Percentiles rank a stretch among this genome's conserved stretches.
Evolutionary conservation across 116 monocot genomes (phyloP).

Genomic region (Iris pallida): DNA sequence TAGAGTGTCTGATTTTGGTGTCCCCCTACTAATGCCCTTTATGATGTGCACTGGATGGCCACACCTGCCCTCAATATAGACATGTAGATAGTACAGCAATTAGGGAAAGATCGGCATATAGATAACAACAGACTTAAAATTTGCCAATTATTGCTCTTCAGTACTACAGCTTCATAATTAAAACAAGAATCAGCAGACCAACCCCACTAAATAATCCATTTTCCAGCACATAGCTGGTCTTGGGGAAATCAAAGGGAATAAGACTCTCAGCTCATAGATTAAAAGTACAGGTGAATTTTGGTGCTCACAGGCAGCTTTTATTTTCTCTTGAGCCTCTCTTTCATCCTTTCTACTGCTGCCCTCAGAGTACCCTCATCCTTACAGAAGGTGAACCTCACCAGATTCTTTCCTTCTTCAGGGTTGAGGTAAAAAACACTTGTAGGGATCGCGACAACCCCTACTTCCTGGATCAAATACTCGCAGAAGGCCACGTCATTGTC

Average conservation of each 20-base stretch:
- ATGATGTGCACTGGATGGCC: too few relatives aligned
- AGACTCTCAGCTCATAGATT: too few relatives aligned
- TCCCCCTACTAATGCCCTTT: too few relatives aligned
- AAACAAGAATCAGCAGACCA: neutral
- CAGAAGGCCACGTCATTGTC: slow-evolving; percentile 80
- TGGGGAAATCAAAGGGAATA: too few relatives aligned
- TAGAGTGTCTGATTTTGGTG: too few relatives aligned
- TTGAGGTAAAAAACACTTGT: slow-evolving; percentile 90
- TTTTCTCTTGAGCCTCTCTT: slow-evolving; percentile 49
- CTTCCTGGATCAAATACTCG: slow-evolving; percentile 83
- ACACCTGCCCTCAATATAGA: too few relatives aligned
- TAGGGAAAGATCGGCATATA: neutral
- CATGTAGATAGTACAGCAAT: neutral
- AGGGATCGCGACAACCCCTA: slow-evolving; percentile 94
- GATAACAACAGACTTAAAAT: too few relatives aligned
- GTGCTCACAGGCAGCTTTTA: neutral
- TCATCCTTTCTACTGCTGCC: slow-evolving; percentile 84
- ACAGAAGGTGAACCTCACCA: slow-evolving; percentile 94
- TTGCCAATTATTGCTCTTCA: too few relatives aligned
- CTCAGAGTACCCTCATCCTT: slow-evolving; percentile 83
- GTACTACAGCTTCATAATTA: too few relatives aligned
- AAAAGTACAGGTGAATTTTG: too few relatives aligned
- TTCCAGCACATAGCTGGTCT: neutral
- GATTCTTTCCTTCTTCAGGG: slow-evolving; percentile 86
- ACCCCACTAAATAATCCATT: slow-evolving; percentile 3